These are phyloP conservation scores for Cryptosporidium viatorum DNA, from an alignment of 169 alveolate species.

Conservation along the genomic window DNA sequence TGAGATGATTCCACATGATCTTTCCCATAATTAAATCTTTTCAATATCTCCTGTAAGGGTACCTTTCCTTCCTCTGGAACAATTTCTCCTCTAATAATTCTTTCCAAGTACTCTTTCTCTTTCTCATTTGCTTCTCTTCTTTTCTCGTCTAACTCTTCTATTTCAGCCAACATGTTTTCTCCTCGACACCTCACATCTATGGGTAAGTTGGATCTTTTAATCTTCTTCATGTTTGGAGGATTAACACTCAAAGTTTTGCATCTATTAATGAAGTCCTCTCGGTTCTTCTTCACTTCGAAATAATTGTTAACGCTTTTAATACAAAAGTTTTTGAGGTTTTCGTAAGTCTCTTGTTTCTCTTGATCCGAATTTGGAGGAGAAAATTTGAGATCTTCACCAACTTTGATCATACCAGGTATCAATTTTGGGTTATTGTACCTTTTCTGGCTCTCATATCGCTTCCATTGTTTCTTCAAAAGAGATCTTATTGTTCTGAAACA, in stretches of 20 bases:
- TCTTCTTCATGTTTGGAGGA: conserved; percentile 19
- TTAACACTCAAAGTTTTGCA: neutral
- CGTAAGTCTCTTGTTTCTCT: neutral
- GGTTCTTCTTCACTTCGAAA: conserved; percentile 1
- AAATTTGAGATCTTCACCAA: conserved; percentile 34
- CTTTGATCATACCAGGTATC: conserved; percentile 8
- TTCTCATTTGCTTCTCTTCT: conserved; percentile 27
- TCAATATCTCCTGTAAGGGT: conserved; percentile 1
- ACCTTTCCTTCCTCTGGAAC: conserved; percentile 20
- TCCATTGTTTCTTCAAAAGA: conserved; percentile 58
- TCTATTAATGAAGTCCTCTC: neutral
- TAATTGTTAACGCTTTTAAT: neutral
- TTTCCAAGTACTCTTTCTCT: conserved; percentile 25
- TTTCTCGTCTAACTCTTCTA: conserved; percentile 39
- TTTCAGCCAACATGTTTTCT: conserved; percentile 30
- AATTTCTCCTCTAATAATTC: conserved; percentile 15
- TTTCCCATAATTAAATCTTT: neutral
- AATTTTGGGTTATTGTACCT: conserved; percentile 4
- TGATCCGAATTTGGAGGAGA: conserved; percentile 18
- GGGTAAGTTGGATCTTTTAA: conserved; percentile 41
- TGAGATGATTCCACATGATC: conserved; percentile 9
- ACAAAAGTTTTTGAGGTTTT: conserved; percentile 30
- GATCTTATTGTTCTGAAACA: conserved; percentile 40
- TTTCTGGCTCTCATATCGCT: neutral
- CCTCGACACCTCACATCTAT: conserved; percentile 66